Conservation (phyloP, 164 flowering plant species). For the Amborella trichopoda region DNA sequence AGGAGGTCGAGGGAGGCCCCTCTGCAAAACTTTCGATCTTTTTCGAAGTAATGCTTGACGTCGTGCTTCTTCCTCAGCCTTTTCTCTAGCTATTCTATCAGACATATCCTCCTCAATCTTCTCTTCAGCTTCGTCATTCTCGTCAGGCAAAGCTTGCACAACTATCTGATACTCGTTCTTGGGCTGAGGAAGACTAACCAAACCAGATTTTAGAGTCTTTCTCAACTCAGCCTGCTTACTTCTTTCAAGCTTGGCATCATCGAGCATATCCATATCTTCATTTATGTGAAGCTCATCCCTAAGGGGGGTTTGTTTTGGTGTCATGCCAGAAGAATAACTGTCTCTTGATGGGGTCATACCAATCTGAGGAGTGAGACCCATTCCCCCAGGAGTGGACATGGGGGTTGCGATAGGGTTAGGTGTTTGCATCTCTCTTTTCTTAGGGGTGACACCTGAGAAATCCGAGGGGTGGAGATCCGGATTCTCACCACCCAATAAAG, state of each 20-base stretch:
- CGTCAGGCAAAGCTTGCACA: conserved; percentile 63
- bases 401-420: conserved; percentile 91
- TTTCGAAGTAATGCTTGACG: conserved; percentile 77
- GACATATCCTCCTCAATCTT: conserved; percentile 98
- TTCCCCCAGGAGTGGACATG: conserved; percentile 66
- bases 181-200: conserved; percentile 78
- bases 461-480: conserved; percentile 98
- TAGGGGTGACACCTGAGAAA: conserved; percentile 99
- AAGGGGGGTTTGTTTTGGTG: conserved; percentile 85
- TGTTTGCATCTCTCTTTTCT: conserved; percentile 72
- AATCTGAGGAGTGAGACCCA: conserved; percentile 69
- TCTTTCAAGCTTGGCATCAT: conserved; percentile 58
- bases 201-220: conserved; percentile 64
- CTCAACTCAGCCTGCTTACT: conserved; percentile 65
- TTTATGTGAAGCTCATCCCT: conserved; percentile 94
- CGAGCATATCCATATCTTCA: conserved; percentile 71
- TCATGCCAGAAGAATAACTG: conserved; percentile 56
- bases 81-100: conserved; percentile 81
- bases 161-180: conserved; percentile 92
- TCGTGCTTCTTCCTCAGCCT: conserved; percentile 87
- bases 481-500: conserved; percentile 90
- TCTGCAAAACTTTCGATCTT: conserved; percentile 94
- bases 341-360: conserved; percentile 91
- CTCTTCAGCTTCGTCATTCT: conserved; percentile 75
- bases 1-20: conserved; percentile 97